phyloP scores from a whole-genome alignment of 352 stramenopile species.

The Globisporangium yorkense region DNA sequence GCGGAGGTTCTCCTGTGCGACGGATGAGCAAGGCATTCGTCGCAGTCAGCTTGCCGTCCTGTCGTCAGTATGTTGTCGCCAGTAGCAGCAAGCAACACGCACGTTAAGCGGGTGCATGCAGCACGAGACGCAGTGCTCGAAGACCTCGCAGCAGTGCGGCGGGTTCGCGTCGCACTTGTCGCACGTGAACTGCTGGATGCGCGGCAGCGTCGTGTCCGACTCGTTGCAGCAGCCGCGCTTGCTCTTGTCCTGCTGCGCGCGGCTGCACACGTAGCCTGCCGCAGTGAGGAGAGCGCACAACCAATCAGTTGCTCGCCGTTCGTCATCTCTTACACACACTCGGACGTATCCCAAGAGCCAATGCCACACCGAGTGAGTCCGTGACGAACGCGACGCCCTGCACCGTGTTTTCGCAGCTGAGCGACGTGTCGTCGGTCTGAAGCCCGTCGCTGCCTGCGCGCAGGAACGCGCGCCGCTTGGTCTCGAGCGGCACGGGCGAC shows the following conservation, averaged over 20 bases:
- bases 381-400: constrained; percentile 42
- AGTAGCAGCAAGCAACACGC: neutral
- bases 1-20: constrained; percentile 37
- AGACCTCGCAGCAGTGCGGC: constrained; percentile 64
- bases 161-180: constrained; percentile 55
- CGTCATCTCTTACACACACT: neutral
- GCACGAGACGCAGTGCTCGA: constrained; percentile 71
- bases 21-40: neutral
- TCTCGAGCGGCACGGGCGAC: constrained; percentile 8
- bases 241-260: constrained; percentile 30
- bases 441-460: constrained; percentile 46
- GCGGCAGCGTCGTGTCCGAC: constrained; percentile 37
- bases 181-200: constrained; percentile 56
- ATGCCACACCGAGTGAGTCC: constrained; percentile 42
- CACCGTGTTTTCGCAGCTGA: constrained; percentile 51
- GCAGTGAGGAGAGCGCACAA: neutral
- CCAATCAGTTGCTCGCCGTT: neutral
- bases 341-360: no score
- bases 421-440: constrained; percentile 21
- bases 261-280: constrained; percentile 45
- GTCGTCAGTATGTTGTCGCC: neutral
- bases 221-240: constrained; percentile 59
- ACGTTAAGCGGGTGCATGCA: constrained; percentile 80
- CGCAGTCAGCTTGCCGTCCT: neutral
- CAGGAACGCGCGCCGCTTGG: constrained; percentile 34